These are phyloP conservation scores for Venturia pyrina DNA, from an alignment of 2,329 filamentous ascomycete species.

Conservation along the genomic window DNA sequence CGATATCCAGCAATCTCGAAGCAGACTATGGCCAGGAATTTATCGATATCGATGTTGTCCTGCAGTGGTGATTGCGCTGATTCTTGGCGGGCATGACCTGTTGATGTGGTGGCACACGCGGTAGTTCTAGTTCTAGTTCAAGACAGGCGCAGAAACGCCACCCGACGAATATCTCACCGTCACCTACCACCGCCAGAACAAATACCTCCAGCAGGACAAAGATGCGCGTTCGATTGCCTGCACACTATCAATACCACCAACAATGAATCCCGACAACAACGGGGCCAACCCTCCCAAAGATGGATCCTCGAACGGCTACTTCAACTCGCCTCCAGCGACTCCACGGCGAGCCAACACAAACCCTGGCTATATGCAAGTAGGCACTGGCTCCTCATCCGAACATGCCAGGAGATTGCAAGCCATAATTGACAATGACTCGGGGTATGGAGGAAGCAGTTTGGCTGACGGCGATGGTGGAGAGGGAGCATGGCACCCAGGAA, in stretches of 20 bases:
- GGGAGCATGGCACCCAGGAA: conserved; percentile 44
- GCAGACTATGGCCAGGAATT: too few relatives aligned
- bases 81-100: too few relatives aligned
- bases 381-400: conserved; percentile 68
- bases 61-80: too few relatives aligned
- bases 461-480: conserved; percentile 48
- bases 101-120: too few relatives aligned
- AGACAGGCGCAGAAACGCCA: background rate
- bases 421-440: conserved; percentile 78
- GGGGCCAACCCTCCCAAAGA: background rate
- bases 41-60: too few relatives aligned
- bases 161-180: background rate
- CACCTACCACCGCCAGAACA: background rate
- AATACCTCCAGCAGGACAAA: background rate
- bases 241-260: background rate
- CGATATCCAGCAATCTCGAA: too few relatives aligned
- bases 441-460: conserved; percentile 70
- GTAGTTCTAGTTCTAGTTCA: too few relatives aligned
- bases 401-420: conserved; percentile 72
- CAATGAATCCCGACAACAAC: conserved; percentile 4
- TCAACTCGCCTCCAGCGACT: conserved; percentile 1
- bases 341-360: background rate
- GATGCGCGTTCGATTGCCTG: background rate
- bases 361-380: conserved; percentile 76
- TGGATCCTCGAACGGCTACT: conserved; percentile 22